phyloP scores from a whole-genome alignment of 495 filamentous ascomycete genomes.

The Articulospora tetracladia region DNA sequence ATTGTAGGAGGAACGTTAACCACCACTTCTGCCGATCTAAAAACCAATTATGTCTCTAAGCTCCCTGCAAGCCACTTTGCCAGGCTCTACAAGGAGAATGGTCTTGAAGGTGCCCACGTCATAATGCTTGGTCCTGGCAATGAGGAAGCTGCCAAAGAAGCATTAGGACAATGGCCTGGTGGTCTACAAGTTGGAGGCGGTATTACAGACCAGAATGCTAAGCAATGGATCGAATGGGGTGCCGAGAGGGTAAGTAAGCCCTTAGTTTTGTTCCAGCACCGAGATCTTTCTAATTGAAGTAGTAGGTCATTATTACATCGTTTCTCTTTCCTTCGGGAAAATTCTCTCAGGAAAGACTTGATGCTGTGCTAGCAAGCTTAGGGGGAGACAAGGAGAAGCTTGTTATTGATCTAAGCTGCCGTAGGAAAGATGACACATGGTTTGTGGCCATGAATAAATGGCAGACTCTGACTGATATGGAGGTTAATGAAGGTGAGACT shows the following conservation, averaged over 20 bases:
- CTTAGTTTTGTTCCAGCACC: background rate
- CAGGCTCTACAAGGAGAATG: constrained; percentile 67
- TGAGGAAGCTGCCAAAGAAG: constrained; percentile 70
- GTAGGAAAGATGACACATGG: constrained; percentile 70
- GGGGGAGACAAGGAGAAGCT: constrained; percentile 73
- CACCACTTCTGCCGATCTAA: constrained; percentile 57
- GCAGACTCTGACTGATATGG: constrained; percentile 96
- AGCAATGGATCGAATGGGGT: constrained; percentile 78
- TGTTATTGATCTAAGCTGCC: constrained; percentile 92
- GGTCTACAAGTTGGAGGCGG: constrained; percentile 88
- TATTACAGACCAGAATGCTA: constrained; percentile 79
- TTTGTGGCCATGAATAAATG: constrained; percentile 97
- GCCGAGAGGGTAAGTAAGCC: constrained; percentile 78
- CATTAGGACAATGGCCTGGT: constrained; percentile 70
- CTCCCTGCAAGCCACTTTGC: constrained; percentile 79
- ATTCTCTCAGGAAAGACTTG: constrained; percentile 71
- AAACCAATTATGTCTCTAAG: constrained; percentile 87
- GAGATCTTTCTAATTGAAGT: constrained; percentile 6
- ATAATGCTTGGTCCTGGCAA: constrained; percentile 94
- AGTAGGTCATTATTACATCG: constrained; percentile 81
- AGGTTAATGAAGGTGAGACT: constrained; percentile 71
- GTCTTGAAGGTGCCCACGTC: constrained; percentile 78
- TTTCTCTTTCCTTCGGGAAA: constrained; percentile 77
- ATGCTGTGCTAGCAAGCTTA: constrained; percentile 66
- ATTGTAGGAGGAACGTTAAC: constrained; percentile 93